phyloP scores from a whole-genome alignment of 2,329 filamentous ascomycete genomes.

The Westerdykella sp. region DNA sequence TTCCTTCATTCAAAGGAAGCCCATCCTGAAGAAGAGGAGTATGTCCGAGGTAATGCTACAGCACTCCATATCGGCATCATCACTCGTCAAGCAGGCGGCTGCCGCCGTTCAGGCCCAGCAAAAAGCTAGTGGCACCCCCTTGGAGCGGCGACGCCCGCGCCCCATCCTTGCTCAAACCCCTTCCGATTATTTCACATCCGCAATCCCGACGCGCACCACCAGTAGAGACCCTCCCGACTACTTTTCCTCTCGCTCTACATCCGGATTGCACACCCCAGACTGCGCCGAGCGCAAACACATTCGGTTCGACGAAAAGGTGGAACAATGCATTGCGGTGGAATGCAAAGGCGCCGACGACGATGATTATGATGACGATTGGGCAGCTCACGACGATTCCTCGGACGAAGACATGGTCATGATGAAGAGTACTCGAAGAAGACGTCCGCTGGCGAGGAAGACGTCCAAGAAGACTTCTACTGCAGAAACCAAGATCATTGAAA shows the following conservation, averaged over 20 bases:
- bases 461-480: conserved; percentile 51
- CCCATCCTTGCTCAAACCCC: conserved; percentile 54
- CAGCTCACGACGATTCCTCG: conserved; percentile 46
- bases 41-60: conserved; percentile 95
- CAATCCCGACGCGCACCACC: conserved; percentile 55
- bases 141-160: conserved; percentile 47
- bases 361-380: conserved; percentile 45
- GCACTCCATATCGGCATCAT: conserved; percentile 78
- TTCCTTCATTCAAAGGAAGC: conserved; percentile 75
- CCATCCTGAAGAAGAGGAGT: conserved; percentile 92
- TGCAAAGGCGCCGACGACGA: conserved; percentile 72
- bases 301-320: conserved; percentile 92
- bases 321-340: conserved; percentile 92
- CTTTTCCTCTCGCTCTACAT: conserved; percentile 62
- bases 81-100: conserved; percentile 81
- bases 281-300: conserved; percentile 71
- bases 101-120: conserved; percentile 83
- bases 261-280: conserved; percentile 61
- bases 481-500: conserved; percentile 81
- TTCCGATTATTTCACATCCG: conserved; percentile 63
- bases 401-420: conserved; percentile 79
- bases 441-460: conserved; percentile 47
- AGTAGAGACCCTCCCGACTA: conserved; percentile 60
- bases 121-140: conserved; percentile 49
- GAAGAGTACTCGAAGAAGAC: conserved; percentile 55